A percentile compares a stretch with the other conserved stretches of the same genome.
Conservation (phyloP, 2,329 filamentous ascomycete species). For the Venturia nashicola region DNA sequence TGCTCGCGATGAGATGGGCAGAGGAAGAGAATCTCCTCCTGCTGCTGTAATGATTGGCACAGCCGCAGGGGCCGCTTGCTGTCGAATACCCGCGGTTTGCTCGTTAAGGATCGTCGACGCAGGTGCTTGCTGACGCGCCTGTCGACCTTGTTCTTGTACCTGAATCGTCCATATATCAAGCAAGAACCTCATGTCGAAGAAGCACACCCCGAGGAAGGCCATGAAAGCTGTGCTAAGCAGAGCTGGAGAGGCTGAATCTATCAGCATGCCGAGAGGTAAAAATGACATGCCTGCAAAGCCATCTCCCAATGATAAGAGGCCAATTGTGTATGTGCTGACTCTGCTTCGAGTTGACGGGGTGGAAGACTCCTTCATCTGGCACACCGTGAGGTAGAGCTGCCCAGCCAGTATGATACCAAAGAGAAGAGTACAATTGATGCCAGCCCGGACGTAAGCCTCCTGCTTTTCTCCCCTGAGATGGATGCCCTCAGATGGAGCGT, state of each 20-base stretch:
- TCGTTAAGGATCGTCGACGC: slow-evolving; percentile 7
- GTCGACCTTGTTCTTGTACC: slow-evolving; percentile 33
- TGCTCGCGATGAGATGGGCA: slow-evolving; percentile 36
- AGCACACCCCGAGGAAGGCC: slow-evolving; percentile 46
- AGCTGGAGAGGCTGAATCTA: slow-evolving; percentile 42
- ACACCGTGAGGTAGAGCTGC: slow-evolving; percentile 44
- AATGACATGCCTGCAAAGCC: slow-evolving; percentile 43
- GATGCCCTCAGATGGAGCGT: slow-evolving; percentile 33
- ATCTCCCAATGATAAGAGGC: slow-evolving; percentile 48
- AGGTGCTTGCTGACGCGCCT: slow-evolving; percentile 31
- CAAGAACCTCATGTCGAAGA: slow-evolving; percentile 52
- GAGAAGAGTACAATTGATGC: slow-evolving; percentile 40
- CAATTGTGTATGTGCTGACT: slow-evolving; percentile 52
- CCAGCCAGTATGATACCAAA: slow-evolving; percentile 36
- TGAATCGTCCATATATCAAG: slow-evolving; percentile 57
- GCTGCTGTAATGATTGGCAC: slow-evolving; percentile 17
- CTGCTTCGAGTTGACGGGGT: slow-evolving; percentile 53
- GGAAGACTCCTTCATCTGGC: slow-evolving; percentile 52
- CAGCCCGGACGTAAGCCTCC: slow-evolving; percentile 41
- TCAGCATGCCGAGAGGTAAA: slow-evolving; percentile 42
- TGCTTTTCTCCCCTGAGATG: slow-evolving; percentile 46
- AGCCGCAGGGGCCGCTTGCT: slow-evolving; percentile 11
- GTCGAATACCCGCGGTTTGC: neutral
- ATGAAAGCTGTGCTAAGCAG: slow-evolving; percentile 46
- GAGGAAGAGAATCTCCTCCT: slow-evolving; percentile 30